Evolutionary conservation across 192 early-diverging fungal genomes (phyloP), one percentile per base, ranked within the genome.

Genomic region (Coemansia sp.): DNA sequence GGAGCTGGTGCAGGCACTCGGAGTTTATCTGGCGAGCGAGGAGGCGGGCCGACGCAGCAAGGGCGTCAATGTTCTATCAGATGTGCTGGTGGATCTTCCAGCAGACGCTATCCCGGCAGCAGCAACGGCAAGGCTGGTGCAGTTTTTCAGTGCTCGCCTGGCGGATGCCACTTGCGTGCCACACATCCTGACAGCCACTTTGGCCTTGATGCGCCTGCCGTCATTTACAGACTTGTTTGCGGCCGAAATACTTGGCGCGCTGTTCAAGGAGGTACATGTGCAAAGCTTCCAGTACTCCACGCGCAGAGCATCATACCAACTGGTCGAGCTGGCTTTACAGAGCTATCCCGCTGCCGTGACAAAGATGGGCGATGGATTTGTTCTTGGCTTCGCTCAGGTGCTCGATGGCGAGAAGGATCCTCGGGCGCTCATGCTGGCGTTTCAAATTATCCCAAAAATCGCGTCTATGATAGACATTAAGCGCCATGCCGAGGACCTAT

Each of bases 371-470:
- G 66, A 80, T 15, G 83, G 83, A 17, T 91, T 94, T 77, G 78
- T 94, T 9, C 76, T 78, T 51, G 92, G 89, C 22, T 97, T 90
- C 66, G 88, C 89, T 18, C 84, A 92, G 60, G 65, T 79, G 17
- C 80, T 98, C 77, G 97, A 99, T 69, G 93, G 94, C 21, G 97
- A 99, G 70, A 99, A 99, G 81, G 97, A 99, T 68, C 97, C 97
- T 11, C 77, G 97, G 25, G 94, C 98, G 62, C 77, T 99, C 29
- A 79, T 96, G 59, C 67, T 92, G 23, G 89, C 87, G 2, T 99
- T 99, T 71, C 72, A 84, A 29, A 76, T 89, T 2, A 77, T 93
- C 32, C 81, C 81, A 36, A 68, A 49, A 22, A 88, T 99, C 39
- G 82, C 87, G 5, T 49, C 58, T 5, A 65, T 88, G 46, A 88